Evolutionary conservation across 371 early-diverging fungal genomes (phyloP), one percentile per base, ranked within the genome.

Genomic region (Coemansia sp.): DNA sequence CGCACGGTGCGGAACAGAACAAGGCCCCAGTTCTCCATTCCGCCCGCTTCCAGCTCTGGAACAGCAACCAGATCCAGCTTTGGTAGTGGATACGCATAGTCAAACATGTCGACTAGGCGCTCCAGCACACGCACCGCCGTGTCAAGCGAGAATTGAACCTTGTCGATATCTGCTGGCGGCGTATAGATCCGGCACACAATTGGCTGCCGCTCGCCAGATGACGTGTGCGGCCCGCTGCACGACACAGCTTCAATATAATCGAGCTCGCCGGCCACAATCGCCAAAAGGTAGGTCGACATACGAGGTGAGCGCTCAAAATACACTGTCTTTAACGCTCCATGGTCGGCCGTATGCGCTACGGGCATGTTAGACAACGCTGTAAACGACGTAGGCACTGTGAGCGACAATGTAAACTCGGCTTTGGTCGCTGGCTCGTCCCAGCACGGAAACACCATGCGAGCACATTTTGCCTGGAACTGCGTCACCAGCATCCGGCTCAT

Each of bases 21-120:
- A 31, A 98, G 78, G 6, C 96, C 95, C 97, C 96, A 97, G 82
- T 98, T 98, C 79, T 97, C 93, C 94, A 93, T 92, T 10, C 90
- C 93, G 21, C 92, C 92, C 52, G 89, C 87, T 40, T 88, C 86
- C 78, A 96, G 95, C 75, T 93, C 93, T 16, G 95, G 94, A 21
- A 97, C 87, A 29, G 95, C 94, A 14, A 96, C 85, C 74, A 93
- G 82, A 82, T 96, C 98, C 72, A 92, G 80, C 82, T 96, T 97
- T 56, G 93, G 88, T 54, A 97, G 80, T 21, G 93, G 93, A 81
- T 95, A 96, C 29, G 88, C 84, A 50, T 85, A 80, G 5, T 81
- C 89, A 81, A 97, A 95, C 64, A 90, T 88, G 51, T 84, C 83
- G 26, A 88, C 86, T 70, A 92, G 94, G 71, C 84, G 89, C 72